These are phyloP conservation scores for Silene vulgaris DNA, from an alignment of 179 eudicot species.

Conservation along the genomic window DNA sequence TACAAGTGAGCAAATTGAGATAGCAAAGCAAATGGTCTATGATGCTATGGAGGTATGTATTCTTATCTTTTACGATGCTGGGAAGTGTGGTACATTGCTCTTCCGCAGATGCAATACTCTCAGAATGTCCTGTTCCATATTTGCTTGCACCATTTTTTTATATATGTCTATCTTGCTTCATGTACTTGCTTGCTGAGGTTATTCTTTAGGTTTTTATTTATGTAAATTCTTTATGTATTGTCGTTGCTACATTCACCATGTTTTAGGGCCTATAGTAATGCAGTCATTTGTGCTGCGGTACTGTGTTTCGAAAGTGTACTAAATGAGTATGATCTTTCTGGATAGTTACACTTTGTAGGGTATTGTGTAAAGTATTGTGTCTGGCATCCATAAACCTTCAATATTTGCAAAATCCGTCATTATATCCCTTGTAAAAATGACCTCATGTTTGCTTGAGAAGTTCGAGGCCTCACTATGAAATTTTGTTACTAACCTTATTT, in stretches of 20 bases:
- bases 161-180: not conserved
- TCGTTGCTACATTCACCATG: not conserved
- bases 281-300: not conserved
- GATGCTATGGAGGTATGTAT: slow-evolving; percentile 84
- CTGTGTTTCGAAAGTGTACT: not conserved
- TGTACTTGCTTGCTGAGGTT: not conserved
- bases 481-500: not conserved
- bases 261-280: not conserved
- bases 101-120: slow-evolving; percentile 9
- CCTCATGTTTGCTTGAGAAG: slow-evolving; percentile 1
- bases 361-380: not conserved
- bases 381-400: not conserved
- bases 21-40: slow-evolving; percentile 80
- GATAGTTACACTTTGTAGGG: not conserved
- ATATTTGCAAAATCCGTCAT: not conserved
- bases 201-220: not conserved
- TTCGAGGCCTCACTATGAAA: not conserved
- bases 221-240: not conserved
- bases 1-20: slow-evolving; percentile 74
- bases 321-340: not conserved
- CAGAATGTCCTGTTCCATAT: not conserved
- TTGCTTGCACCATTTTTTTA: not conserved
- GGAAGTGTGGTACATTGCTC: not conserved
- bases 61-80: slow-evolving; percentile 5
- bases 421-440: not conserved